A percentile compares a stretch with the other conserved stretches of the same genome.
Evolutionary conservation across 306 rosid species (phyloP).

Genomic region (Echinosophora koreensis): DNA sequence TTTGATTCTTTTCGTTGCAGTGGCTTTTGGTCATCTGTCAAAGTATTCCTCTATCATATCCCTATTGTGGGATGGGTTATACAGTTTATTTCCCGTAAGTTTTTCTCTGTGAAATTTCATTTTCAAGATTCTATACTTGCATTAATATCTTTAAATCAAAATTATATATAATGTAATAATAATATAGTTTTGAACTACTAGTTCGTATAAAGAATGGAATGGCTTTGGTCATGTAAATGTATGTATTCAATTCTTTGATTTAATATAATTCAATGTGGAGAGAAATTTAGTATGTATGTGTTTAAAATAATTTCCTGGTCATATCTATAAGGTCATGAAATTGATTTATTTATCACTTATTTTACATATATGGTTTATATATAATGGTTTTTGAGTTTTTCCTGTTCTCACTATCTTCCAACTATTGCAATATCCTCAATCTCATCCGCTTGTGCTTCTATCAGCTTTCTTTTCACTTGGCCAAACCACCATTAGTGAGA

Average conservation of each 20-base stretch:
- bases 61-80: constrained; percentile 89
- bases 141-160: background rate
- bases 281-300: background rate
- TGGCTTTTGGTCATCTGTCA: constrained; percentile 86
- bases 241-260: constrained; percentile 1
- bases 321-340: too few species aligned
- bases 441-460: background rate
- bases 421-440: background rate
- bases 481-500: background rate
- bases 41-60: constrained; percentile 77
- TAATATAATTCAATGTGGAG: constrained; percentile 13
- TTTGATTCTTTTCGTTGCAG: constrained; percentile 61
- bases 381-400: too few species aligned
- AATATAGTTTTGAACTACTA: constrained; percentile 10
- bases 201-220: background rate
- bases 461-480: too few species aligned
- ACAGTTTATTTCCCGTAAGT: constrained; percentile 79
- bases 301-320: too few species aligned
- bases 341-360: too few species aligned
- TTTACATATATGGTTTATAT: background rate
- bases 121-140: constrained; percentile 30
- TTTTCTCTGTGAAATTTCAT: constrained; percentile 10
- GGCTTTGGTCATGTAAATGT: constrained; percentile 17
- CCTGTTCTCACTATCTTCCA: background rate
- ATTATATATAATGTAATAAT: background rate